Evolutionary conservation across 305 asterid genomes (phyloP), one percentile per base, ranked within the genome.

Genomic region (Fraxinus albicans): DNA sequence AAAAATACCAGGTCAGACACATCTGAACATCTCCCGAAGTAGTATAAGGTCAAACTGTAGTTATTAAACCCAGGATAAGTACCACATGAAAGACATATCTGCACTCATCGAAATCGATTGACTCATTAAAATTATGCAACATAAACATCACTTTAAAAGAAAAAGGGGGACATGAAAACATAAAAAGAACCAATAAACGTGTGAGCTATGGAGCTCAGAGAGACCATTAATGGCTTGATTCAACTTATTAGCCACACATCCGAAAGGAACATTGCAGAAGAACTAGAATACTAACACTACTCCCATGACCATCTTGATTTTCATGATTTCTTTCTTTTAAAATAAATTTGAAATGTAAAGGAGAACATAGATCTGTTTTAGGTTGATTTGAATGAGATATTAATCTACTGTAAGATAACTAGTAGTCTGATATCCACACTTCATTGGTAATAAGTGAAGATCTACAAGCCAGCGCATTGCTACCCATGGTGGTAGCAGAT

Each of bases 1-100:
- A 78, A 86, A 79, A 31, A 40, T 83, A 82, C 50, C 85, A 40
- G 21, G 33, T 89, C 86, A 86, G 80, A 74, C 27, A 82, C 47
- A 38, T 50, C 44, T 23, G 12, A 80, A 31, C 44, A 87, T 76
- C 81, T 65, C 38, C 76, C 83, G 42, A 83, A 65, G 67, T 44
- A 79, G 83, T 76, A 60, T 23, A 47, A 75, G 73, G 15, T 25
- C 35, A 25, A 27, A 65, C 17, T n/a, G 63, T 65, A 27, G 73
- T 63, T 63, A 65, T 76, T 36, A 78, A 78, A 73, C 83, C 50
- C 40, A 40, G 4, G 80, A 85, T 29, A 58, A 38, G 74, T 77
- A 77, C 38, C 27, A 79, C 47, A 50, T 47, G 69, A 76, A 75
- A 77, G 65, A 77, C 36, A 81, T 69, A 74, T 23, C 17, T 25